Evolutionary conservation across 1,139 yeast genomes (phyloP), one percentile per base, ranked within the genome.

Genomic region (Taphrina flavorubra): DNA sequence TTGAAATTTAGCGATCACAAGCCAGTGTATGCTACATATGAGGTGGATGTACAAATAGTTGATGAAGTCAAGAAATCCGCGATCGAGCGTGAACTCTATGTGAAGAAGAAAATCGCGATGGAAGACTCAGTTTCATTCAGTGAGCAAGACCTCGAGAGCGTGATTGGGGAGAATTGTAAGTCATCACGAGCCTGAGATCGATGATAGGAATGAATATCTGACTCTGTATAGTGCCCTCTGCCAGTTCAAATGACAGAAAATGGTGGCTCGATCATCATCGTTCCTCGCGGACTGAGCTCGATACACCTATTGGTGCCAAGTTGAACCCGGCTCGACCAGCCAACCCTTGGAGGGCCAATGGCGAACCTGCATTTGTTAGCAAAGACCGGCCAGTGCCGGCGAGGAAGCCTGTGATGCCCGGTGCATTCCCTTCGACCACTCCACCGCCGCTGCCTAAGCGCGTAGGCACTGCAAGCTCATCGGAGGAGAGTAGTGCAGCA

Each of bases 241-340:
- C 99, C 20, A 89, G 96, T 71, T 85, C 95, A 0, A 97, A 90
- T 68, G 77, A 81, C 14, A 80, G 83, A 44, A 90, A 91, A 77
- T 94, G 99, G 99, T 94, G 99, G 99, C 82, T 91, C 51, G 87
- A 87, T 16, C 87, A 87, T 10, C 94, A 95, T 0, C 85, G 85
- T 72, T 83, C 89, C 6, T 94, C 92, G 1, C 90, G 87, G 75
- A 88, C 92, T 6, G 75, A 77, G 5, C 72, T 81, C n/a, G 79
- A 80, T 2, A 80, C 82, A 34, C 80, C 77, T 31, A 78, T 78
- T 8, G 79, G 79, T 51, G 74, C 76, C 75, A 79, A 18, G 10
- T 49, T 92, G 57, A 94, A 94, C 75, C 96, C 97, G 0, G 77
- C 80, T 34, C 78, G 84, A 65, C 87, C 89, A 0, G 78, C 80